Conservation (phyloP, 2,329 filamentous ascomycete species). For the Trichophyton rubrum region DNA sequence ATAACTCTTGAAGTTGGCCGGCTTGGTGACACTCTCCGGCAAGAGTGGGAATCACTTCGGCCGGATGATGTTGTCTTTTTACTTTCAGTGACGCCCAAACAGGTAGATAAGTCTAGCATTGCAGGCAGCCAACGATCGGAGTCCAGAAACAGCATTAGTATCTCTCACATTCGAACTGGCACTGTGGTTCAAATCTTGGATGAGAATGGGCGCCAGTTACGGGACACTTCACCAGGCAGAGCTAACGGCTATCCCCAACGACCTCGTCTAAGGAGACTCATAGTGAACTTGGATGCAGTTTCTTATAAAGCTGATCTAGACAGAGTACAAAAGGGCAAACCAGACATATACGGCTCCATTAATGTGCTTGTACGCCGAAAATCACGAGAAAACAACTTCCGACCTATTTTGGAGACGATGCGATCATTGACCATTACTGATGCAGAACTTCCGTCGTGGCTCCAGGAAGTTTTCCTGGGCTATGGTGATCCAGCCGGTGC, state of each 20-base stretch:
- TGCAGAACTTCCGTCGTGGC: slow-evolving; percentile 74
- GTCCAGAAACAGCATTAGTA: slow-evolving; percentile 28
- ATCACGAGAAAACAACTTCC: slow-evolving; percentile 94
- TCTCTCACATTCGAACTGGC: slow-evolving; percentile 64
- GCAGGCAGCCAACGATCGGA: slow-evolving; percentile 31
- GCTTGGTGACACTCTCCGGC: slow-evolving; percentile 60
- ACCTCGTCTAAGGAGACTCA: slow-evolving; percentile 53
- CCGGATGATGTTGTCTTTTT: slow-evolving; percentile 85
- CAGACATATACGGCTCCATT: slow-evolving; percentile 68
- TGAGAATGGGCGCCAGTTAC: slow-evolving; percentile 63
- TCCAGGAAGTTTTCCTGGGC: slow-evolving; percentile 94
- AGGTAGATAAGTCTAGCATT: slow-evolving; percentile 15
- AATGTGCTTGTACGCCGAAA: slow-evolving; percentile 76
- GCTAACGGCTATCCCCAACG: slow-evolving; percentile 49
- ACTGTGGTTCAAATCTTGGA: slow-evolving; percentile 78
- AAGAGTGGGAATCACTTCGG: slow-evolving; percentile 81
- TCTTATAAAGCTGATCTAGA: slow-evolving; percentile 69
- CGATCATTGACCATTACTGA: slow-evolving; percentile 73
- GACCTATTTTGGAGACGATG: slow-evolving; percentile 82
- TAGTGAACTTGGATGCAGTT: slow-evolving; percentile 67
- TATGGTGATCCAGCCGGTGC: slow-evolving; percentile 88
- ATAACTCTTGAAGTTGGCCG: slow-evolving; percentile 71
- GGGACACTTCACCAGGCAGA: slow-evolving; percentile 44
- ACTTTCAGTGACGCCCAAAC: slow-evolving; percentile 55
- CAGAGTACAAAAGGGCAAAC: slow-evolving; percentile 50